Evolutionary conservation across 1,139 yeast species (phyloP), one percentile per base, ranked within the genome.

Genomic region (Pichia norvegensis): DNA sequence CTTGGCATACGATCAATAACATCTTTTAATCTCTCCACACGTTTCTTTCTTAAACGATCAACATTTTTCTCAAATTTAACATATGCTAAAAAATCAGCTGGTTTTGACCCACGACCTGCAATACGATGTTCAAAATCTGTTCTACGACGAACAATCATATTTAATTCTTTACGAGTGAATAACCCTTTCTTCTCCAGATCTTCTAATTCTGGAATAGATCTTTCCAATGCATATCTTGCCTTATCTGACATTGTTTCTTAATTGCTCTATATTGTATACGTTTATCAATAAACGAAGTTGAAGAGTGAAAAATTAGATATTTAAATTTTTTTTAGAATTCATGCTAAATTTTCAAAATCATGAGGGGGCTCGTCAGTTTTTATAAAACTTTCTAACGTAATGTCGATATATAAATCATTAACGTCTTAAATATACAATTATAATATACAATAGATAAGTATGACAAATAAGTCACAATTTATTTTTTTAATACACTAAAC

Each of bases 81-180:
- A 62, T 92, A 94, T 55, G 76, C 75, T 49, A 87, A 61, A 61
- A 81, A 94, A 63, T 92, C 98, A 48, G 78, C 70, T 5, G 88
- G 78, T 54, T 76, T 80, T 20, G 92, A 78, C 2, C 95, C 95
- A 64, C 97, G 74, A 39, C 95, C 88, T 44, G 79, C 78, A 46
- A 94, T 77, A 51, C 96, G 70, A 64, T 92, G 96, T 66, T 94
- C 99, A 58, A 88, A 92, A 65, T 90, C 97, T 0, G 97, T 90
- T 67, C 98, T 77, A 62, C 88, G 79, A 67, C 92, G 81, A 90
- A 92, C 87, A 50, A 94, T 84, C 71, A 78, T 75, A 43, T 83
- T 80, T 55, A 88, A 79, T 64, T 94, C 98, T 58, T 77, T 76
- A 58, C 82, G 79, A 36, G 76, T 81, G 63, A 92, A 94, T 17